A percentile compares a stretch with the other conserved stretches of the same genome.
Conservation (phyloP, 805 yeast genomes). For the Suhomyces emberorum region DNA sequence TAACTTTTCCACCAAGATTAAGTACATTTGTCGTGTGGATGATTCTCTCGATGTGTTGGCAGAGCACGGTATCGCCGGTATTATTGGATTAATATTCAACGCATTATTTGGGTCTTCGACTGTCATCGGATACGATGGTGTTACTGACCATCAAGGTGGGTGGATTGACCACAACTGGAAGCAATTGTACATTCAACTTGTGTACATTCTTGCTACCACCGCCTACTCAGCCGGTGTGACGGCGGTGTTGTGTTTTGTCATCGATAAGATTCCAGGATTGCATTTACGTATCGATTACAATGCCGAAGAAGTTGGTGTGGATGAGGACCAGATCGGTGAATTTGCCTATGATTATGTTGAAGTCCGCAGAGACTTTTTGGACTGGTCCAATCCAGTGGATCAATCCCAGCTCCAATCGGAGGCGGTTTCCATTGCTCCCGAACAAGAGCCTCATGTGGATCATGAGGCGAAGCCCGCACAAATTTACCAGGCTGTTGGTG, state of each 20-base stretch:
- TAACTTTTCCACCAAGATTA: conserved; percentile 85
- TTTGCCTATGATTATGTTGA: conserved; percentile 98
- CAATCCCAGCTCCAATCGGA: conserved; percentile 2
- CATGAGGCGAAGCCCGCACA: conserved; percentile 1
- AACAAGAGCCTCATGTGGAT: conserved; percentile 1
- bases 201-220: conserved; percentile 67
- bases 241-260: conserved; percentile 65
- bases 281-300: conserved; percentile 76
- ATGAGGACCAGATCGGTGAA: conserved; percentile 96
- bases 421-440: conserved; percentile 1
- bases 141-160: conserved; percentile 82
- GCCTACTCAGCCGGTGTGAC: conserved; percentile 80
- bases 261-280: conserved; percentile 78
- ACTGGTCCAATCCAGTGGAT: conserved; percentile 39
- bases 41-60: conserved; percentile 94
- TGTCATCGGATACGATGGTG: conserved; percentile 88
- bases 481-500: conserved; percentile 4
- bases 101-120: conserved; percentile 84
- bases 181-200: conserved; percentile 87
- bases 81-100: conserved; percentile 84
- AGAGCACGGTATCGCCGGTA: conserved; percentile 98
- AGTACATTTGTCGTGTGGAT: conserved; percentile 76
- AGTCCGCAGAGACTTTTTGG: conserved; percentile 85
- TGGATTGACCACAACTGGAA: conserved; percentile 90
- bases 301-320: conserved; percentile 87